Conservation (phyloP, 2,329 filamentous ascomycete species). For the Immersiporthe knoxdaviesiana region DNA sequence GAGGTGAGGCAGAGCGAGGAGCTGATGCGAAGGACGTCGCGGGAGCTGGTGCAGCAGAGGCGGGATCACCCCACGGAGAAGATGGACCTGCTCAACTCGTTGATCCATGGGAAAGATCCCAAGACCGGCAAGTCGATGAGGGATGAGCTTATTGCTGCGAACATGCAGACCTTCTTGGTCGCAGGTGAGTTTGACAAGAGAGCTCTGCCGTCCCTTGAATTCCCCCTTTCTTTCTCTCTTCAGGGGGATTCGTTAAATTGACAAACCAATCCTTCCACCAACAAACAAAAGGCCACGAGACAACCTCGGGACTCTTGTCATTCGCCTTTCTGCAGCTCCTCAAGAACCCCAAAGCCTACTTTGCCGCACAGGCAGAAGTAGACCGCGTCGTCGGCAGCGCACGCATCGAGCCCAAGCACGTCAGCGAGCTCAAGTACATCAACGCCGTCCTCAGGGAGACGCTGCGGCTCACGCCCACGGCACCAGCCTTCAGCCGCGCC, state of each 20-base stretch:
- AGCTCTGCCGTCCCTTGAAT: too few relatives aligned
- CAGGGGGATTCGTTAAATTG: neutral
- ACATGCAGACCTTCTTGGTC: slow-evolving; percentile 34
- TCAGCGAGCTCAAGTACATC: slow-evolving; percentile 25
- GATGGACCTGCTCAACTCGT: slow-evolving; percentile 56
- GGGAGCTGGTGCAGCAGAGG: slow-evolving; percentile 51
- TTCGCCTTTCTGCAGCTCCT: slow-evolving; percentile 55
- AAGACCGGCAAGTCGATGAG: slow-evolving; percentile 52
- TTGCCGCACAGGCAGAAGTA: slow-evolving; percentile 55
- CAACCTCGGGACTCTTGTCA: slow-evolving; percentile 54
- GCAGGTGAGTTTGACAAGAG: slow-evolving; percentile 43
- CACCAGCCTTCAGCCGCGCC: slow-evolving; percentile 19
- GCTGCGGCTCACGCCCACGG: slow-evolving; percentile 33
- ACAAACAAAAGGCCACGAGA: slow-evolving; percentile 57
- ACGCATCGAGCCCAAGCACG: neutral
- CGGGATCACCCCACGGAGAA: slow-evolving; percentile 46
- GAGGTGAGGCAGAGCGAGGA: slow-evolving; percentile 38
- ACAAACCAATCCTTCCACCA: neutral
- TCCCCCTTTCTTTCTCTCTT: neutral
- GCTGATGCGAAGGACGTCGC: slow-evolving; percentile 46
- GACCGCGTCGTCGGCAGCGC: slow-evolving; percentile 50
- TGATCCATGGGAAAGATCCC: slow-evolving; percentile 55
- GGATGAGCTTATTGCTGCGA: slow-evolving; percentile 52
- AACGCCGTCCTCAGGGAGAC: slow-evolving; percentile 31
- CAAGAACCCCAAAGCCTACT: slow-evolving; percentile 51